phyloP scores from a whole-genome alignment of 306 rosid genomes.

The Casuarina glauca region DNA sequence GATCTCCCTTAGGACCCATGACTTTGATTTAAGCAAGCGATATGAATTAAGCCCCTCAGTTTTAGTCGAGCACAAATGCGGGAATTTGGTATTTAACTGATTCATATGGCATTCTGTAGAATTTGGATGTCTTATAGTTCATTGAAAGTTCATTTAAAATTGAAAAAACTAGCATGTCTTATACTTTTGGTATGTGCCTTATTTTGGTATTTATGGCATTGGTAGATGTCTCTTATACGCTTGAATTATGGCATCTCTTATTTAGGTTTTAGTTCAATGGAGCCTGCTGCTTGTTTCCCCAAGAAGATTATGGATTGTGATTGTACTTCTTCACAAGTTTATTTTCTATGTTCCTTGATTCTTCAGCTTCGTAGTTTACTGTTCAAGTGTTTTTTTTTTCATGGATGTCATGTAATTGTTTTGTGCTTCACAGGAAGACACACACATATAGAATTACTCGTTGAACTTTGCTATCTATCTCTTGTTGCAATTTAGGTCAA shows the following conservation, averaged over 20 bases:
- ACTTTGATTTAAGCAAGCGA: background rate
- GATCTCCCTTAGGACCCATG: background rate
- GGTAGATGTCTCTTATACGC: background rate
- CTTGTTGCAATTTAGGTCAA: conserved; percentile 63
- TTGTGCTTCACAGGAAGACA: background rate
- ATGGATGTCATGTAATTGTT: background rate
- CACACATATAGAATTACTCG: too few relatives aligned
- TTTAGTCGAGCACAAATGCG: background rate
- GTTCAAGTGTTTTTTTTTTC: background rate
- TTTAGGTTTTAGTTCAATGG: background rate
- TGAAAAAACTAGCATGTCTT: background rate
- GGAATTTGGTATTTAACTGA: background rate
- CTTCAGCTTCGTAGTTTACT: background rate
- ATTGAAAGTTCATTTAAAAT: background rate
- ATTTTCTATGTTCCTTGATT: background rate
- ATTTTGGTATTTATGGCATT: background rate
- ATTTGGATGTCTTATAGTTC: background rate
- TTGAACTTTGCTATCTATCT: conserved; percentile 18
- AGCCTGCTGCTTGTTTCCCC: background rate
- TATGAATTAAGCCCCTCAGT: background rate
- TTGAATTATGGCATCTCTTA: conserved; percentile 7
- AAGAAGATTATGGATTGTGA: background rate
- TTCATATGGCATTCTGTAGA: background rate
- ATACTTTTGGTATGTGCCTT: background rate
- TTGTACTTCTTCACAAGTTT: background rate